Evolutionary conservation across 2,329 filamentous ascomycete species (phyloP), one percentile per base, ranked within the genome.

Genomic region (Curvularia lunata): DNA sequence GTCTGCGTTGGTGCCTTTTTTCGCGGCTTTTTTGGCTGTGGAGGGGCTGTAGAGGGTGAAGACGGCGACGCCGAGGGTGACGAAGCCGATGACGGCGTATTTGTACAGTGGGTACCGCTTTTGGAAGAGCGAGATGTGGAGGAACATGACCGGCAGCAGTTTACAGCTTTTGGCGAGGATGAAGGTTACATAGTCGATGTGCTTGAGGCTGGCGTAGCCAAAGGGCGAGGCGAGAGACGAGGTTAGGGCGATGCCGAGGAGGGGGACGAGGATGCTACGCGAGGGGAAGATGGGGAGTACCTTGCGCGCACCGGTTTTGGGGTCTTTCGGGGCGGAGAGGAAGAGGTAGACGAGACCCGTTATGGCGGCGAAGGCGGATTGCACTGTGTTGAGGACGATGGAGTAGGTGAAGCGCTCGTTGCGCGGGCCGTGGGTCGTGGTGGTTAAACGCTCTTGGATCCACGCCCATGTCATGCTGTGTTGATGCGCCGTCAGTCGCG

Each of bases 101-200:
- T 99, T 99, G 83, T 97, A 97, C 45, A 97, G 82, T 1, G 95
- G 94, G 78, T 97, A 99, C 47, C 88, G 84, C 72, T 89, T 90
- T 59, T 89, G 88, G 82, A 97, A 99, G 46, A 99, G 79, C 43
- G 92, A 94, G 72, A 98, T 86, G 81, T 99, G 94, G 40, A 99
- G 85, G 71, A 95, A 88, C 95, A 99, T 98, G 72, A 99, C 95
- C 2, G 95, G 95, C n/a, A 99, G 87, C 19, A 99, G 85, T 82
- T 99, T 99, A 88, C 95, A 99, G 69, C 90, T 93, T 80, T 99
- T 98, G 68, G 95, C 94, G 41, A 99, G 89, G 67, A 97, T 91
- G 80, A 96, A 98, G 28, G 95, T 97, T 72, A 98, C 91, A 80
- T 98, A 98, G 85, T 98, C 95, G 78, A 98, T 92, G 77, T 98